phyloP scores from a whole-genome alignment of 2,329 filamentous ascomycete species.

The Cladosporium sp. region DNA sequence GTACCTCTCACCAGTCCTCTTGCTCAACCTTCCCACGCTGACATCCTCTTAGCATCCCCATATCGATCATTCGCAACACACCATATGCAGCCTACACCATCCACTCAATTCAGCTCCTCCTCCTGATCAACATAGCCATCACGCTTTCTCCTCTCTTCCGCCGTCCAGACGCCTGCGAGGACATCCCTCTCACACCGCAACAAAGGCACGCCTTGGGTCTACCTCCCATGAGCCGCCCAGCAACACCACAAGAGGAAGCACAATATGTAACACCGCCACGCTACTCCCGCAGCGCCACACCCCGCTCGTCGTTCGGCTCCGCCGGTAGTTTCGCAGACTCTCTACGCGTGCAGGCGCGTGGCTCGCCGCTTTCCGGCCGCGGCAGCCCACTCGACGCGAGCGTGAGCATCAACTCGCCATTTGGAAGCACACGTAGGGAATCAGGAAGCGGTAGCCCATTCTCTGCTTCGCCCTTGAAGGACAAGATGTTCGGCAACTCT shows the following conservation, averaged over 20 bases:
- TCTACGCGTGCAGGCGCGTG: slow-evolving; percentile 38
- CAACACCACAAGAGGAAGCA: slow-evolving; percentile 67
- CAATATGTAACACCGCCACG: slow-evolving; percentile 83
- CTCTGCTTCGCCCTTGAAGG: slow-evolving; percentile 58
- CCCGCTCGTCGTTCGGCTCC: slow-evolving; percentile 47
- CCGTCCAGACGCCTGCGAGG: slow-evolving; percentile 73
- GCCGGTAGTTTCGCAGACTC: slow-evolving; percentile 50
- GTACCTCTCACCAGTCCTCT: slow-evolving; percentile 22
- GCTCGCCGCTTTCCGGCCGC: slow-evolving; percentile 60
- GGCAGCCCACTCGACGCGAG: slow-evolving; percentile 33
- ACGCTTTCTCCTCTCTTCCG: slow-evolving; percentile 73
- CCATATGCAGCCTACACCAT: slow-evolving; percentile 45
- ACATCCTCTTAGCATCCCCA: slow-evolving; percentile 10
- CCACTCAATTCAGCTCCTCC: slow-evolving; percentile 55
- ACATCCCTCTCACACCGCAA: slow-evolving; percentile 87
- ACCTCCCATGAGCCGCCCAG: slow-evolving; percentile 61
- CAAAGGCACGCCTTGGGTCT: slow-evolving; percentile 85
- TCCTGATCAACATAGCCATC: slow-evolving; percentile 63
- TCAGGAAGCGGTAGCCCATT: slow-evolving; percentile 21
- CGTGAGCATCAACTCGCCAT: slow-evolving; percentile 2
- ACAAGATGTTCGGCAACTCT: slow-evolving; percentile 61
- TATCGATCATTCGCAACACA: slow-evolving; percentile 3
- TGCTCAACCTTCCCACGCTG: neutral
- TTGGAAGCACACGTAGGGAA: slow-evolving; percentile 9
- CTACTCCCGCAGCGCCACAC: slow-evolving; percentile 74